phyloP scores from a whole-genome alignment of 2,329 filamentous ascomycete species.

The Fusarium sp. region DNA sequence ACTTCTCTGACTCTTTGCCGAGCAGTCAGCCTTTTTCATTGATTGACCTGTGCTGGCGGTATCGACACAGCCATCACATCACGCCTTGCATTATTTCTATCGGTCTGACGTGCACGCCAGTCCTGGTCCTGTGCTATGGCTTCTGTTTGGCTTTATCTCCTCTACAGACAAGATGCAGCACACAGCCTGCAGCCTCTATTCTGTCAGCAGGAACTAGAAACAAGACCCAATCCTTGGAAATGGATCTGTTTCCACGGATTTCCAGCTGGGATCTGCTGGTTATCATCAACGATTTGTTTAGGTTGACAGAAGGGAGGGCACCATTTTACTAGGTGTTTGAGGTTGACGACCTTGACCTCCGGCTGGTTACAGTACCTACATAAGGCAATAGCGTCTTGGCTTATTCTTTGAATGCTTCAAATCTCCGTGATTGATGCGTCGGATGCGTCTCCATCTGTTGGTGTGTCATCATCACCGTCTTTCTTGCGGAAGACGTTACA shows the following conservation, averaged over 20 bases:
- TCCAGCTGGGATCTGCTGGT: conserved; percentile 25
- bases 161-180: conserved; percentile 26
- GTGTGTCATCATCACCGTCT: conserved; percentile 19
- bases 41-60: background rate
- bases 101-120: conserved; percentile 39
- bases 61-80: conserved; percentile 16
- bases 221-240: conserved; percentile 1
- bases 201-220: background rate
- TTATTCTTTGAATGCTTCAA: background rate
- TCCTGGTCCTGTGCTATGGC: conserved; percentile 31
- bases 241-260: conserved; percentile 29
- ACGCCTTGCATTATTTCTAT: conserved; percentile 16
- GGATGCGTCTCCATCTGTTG: background rate
- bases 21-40: conserved; percentile 4
- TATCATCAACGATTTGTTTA: conserved; percentile 25
- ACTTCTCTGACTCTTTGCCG: conserved; percentile 17
- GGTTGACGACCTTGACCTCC: conserved; percentile 33
- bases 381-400: conserved; percentile 4
- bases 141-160: conserved; percentile 8
- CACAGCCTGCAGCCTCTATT: conserved; percentile 23
- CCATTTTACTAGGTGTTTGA: conserved; percentile 39
- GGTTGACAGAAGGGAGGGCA: conserved; percentile 15
- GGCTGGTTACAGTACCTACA: conserved; percentile 1
- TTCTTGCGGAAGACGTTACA: conserved; percentile 4
- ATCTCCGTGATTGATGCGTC: background rate